phyloP scores from a whole-genome alignment of 345 rosid genomes.

The Passiflora organensis region DNA sequence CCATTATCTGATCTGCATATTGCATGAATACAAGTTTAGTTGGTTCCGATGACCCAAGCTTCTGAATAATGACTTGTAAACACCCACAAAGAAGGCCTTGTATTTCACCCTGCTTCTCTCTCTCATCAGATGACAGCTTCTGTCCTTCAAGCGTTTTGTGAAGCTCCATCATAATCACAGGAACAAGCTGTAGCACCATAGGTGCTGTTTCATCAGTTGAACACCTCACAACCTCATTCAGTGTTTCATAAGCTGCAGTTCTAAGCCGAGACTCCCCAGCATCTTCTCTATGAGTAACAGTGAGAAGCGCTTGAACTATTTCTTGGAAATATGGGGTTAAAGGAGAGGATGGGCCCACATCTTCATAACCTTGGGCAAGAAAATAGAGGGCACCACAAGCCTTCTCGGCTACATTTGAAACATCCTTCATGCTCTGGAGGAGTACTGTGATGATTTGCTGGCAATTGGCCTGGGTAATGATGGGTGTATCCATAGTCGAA shows the following conservation, averaged over 20 bases:
- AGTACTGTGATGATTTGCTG: constrained; percentile 69
- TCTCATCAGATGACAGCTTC: constrained; percentile 35
- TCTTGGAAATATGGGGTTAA: constrained; percentile 70
- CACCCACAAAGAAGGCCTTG: constrained; percentile 18
- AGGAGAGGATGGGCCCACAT: constrained; percentile 46
- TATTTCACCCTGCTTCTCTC: constrained; percentile 11
- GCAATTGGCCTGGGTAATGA: constrained; percentile 62
- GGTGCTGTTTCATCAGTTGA: constrained; percentile 62
- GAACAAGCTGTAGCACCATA: constrained; percentile 56
- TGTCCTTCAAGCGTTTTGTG: constrained; percentile 65
- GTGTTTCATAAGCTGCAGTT: constrained; percentile 67
- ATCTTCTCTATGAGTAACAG: constrained; percentile 69
- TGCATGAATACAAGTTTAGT: constrained; percentile 17
- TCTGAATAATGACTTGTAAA: constrained; percentile 15
- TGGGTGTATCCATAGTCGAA: constrained; percentile 51
- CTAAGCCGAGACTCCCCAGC: constrained; percentile 65
- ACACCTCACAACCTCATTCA: constrained; percentile 72
- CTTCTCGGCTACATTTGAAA: constrained; percentile 64
- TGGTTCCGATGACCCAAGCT: constrained; percentile 10
- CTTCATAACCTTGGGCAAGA: constrained; percentile 71
- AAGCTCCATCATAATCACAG: constrained; percentile 63
- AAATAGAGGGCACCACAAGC: constrained; percentile 73
- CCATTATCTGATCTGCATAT: constrained; percentile 56
- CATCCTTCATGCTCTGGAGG: constrained; percentile 68
- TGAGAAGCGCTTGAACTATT: constrained; percentile 60